These are phyloP conservation scores for Trichoderma sp. DNA, from an alignment of 2,329 filamentous ascomycete genomes.

Conservation along the genomic window DNA sequence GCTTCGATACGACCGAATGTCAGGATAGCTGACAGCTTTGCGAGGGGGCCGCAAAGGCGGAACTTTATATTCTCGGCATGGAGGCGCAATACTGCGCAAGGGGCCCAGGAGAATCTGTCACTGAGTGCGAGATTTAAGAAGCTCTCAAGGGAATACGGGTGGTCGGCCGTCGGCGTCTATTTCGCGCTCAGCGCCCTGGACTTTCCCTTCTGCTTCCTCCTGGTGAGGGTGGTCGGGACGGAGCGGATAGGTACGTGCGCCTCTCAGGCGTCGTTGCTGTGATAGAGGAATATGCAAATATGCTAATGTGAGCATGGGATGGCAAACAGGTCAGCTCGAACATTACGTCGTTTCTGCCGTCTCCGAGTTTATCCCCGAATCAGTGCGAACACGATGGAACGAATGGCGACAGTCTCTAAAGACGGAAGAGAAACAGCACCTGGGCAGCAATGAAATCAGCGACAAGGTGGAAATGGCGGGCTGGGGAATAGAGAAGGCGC, in stretches of 20 bases:
- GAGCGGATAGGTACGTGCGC: constrained; percentile 69
- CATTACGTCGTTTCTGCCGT: constrained; percentile 62
- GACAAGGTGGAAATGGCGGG: constrained; percentile 50
- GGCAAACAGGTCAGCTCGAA: constrained; percentile 54
- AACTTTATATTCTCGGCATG: constrained; percentile 38
- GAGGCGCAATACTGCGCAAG: constrained; percentile 28
- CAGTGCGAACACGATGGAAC: constrained; percentile 52
- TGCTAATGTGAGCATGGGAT: constrained; percentile 1
- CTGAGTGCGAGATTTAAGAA: constrained; percentile 73
- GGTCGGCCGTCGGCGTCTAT: constrained; percentile 91
- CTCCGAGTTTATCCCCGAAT: constrained; percentile 57
- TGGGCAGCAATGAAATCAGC: constrained; percentile 43
- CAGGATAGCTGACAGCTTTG: constrained; percentile 22
- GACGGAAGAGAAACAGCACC: constrained; percentile 41
- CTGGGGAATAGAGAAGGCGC: constrained; percentile 62
- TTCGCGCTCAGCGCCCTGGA: constrained; percentile 77
- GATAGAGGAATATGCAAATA: not conserved
- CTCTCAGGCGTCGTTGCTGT: not conserved
- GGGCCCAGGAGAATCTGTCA: constrained; percentile 39
- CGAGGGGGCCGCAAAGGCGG: constrained; percentile 29
- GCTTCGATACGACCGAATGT: constrained; percentile 11
- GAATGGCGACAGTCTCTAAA: constrained; percentile 49
- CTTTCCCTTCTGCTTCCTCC: constrained; percentile 91
- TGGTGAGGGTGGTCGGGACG: constrained; percentile 77
- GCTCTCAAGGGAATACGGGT: constrained; percentile 89